These are phyloP conservation scores for Beta macrorhiza DNA, from an alignment of 179 eudicot species.

Conservation along the genomic window DNA sequence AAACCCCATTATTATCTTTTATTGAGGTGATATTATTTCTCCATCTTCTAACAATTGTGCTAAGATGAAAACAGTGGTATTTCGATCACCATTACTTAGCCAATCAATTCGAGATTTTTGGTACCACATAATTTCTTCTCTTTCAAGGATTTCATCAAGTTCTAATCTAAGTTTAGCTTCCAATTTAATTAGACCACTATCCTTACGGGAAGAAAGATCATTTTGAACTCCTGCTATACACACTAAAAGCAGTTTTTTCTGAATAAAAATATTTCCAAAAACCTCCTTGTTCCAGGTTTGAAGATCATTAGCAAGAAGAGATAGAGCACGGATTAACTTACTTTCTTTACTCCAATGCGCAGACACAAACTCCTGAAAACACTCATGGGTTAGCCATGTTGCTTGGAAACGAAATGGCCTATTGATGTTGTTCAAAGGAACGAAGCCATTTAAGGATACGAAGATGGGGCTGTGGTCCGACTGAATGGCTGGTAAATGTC, in stretches of 20 bases:
- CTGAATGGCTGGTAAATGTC: neutral
- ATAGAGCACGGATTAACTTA: neutral
- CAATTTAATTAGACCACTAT: neutral
- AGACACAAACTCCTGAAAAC: neutral
- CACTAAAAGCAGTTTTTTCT: neutral
- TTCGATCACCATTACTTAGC: neutral
- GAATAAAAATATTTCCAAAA: neutral
- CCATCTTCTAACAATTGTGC: neutral
- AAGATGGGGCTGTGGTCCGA: neutral
- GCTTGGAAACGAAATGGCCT: constrained; percentile 5
- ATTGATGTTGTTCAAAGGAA: neutral
- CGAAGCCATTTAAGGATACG: neutral
- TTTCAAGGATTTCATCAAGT: neutral
- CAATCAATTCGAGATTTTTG: neutral
- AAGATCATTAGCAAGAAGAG: neutral
- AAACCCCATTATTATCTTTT: no score
- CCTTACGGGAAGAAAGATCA: neutral
- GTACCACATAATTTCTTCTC: neutral
- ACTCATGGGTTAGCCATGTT: neutral
- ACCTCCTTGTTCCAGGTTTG: neutral
- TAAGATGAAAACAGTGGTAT: neutral
- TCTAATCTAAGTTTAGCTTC: neutral
- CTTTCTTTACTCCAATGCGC: neutral
- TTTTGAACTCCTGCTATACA: neutral
- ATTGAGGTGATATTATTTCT: neutral